Evolutionary conservation across 257 asterid species (phyloP), one percentile per base, ranked within the genome.

Genomic region (Paraleonurus japonicus): DNA sequence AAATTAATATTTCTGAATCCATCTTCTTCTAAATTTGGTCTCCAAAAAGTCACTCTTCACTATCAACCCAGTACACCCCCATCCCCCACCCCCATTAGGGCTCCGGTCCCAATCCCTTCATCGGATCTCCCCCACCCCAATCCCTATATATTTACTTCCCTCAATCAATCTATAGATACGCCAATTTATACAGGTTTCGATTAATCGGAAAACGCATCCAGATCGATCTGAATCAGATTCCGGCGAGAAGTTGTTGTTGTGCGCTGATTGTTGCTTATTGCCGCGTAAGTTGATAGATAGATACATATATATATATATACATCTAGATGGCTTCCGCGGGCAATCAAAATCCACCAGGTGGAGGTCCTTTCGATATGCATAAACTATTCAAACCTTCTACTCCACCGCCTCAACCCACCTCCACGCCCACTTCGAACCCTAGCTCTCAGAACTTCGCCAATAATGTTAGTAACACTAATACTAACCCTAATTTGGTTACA

Each of bases 341-440:
- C 72, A 90, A 86, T 79, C 92, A 87, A 45, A 87, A 78, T 64
- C 89, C 82, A 65, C 86, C 86, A 65, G 92, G 92, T 68, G 97
- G 92, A 82, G 85, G 81, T 70, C 95, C 85, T 59, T 85, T 85
- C 76, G 97, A 91, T 82, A 74, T 89, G 87, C 86, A 89, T 19
- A 91, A 82, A 65, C 79, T 89, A 61, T 89, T 86, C 86, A 85
- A 82, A 30, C 87, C 96, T 41, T 78, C 91, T 4, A 63, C 91
- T 3, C 73, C 86, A 4, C 78, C 84, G 58, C 78, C 80, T 15
- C 78, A 66, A 1, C 48, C 85, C 35, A 23, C 82, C 48, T 41
- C 87, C 67, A 7, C 70, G 23, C 65, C 81, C 23, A 7, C 79
- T 45, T 53, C 84, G 3, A 70, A 72, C 82, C 88, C 89, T 78